These are phyloP conservation scores for Mycena capillaripes DNA, from an alignment of 768 basidiomycete genomes.

Conservation along the genomic window DNA sequence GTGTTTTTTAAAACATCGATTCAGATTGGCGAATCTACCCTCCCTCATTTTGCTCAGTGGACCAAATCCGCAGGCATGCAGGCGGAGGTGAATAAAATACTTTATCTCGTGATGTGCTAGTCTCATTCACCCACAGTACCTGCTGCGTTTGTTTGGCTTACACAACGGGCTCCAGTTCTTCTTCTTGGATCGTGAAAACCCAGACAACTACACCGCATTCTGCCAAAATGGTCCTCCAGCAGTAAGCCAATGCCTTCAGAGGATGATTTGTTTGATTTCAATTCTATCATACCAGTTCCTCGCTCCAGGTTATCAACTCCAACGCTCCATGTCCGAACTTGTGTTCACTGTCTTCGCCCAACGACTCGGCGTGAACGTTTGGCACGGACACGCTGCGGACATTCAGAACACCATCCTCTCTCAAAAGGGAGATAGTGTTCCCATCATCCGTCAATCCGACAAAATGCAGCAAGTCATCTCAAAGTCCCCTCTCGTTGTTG, in stretches of 20 bases:
- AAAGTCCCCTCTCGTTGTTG: slow-evolving; percentile 29
- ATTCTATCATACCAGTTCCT: slow-evolving; percentile 8
- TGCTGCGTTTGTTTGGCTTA: slow-evolving; percentile 30
- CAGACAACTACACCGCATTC: slow-evolving; percentile 23
- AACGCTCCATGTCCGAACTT: slow-evolving; percentile 33
- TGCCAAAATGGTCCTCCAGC: slow-evolving; percentile 35
- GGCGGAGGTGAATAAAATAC: slow-evolving; percentile 14
- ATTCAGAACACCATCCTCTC: slow-evolving; percentile 21
- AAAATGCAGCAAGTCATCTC: slow-evolving; percentile 11
- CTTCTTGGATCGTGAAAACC: slow-evolving; percentile 29
- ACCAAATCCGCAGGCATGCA: slow-evolving; percentile 30
- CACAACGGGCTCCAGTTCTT: slow-evolving; percentile 30
- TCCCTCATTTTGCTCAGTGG: slow-evolving; percentile 29
- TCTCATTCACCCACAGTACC: background rate
- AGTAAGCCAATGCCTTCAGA: background rate
- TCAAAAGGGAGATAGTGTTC: slow-evolving; percentile 13
- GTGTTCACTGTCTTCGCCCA: slow-evolving; percentile 33
- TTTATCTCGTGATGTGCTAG: no score
- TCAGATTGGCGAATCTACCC: slow-evolving; percentile 35
- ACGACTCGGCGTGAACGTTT: slow-evolving; percentile 33
- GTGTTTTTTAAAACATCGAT: background rate
- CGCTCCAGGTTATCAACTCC: slow-evolving; percentile 27
- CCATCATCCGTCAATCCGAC: slow-evolving; percentile 22
- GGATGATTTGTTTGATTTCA: background rate
- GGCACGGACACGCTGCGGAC: slow-evolving; percentile 29